phyloP scores from a whole-genome alignment of 305 asterid species.

The Solanum hybrid region DNA sequence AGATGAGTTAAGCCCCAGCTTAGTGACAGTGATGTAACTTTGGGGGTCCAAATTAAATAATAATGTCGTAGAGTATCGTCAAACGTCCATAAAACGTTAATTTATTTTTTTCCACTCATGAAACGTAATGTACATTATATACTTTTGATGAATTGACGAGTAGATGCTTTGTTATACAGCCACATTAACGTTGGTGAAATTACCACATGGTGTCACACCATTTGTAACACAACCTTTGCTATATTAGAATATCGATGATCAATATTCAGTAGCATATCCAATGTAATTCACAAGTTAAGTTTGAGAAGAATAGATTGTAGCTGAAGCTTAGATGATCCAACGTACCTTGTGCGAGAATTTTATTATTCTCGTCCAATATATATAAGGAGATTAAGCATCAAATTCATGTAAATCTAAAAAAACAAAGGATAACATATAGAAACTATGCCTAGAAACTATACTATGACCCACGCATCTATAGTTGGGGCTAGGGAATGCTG shows the following conservation, averaged over 20 bases:
- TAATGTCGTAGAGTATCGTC: not conserved
- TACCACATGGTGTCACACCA: not conserved
- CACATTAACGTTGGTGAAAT: not conserved
- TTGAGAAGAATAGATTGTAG: rapidly evolving
- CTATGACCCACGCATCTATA: not conserved
- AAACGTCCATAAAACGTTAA: not conserved
- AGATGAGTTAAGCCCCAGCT: not conserved
- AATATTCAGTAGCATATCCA: not conserved
- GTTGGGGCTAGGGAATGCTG: constrained; percentile 1
- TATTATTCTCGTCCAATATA: not conserved
- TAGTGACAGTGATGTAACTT: not conserved
- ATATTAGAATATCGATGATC: not conserved
- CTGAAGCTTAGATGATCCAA: not conserved
- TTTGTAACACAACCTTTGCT: no score
- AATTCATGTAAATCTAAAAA: not conserved
- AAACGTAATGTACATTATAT: not conserved
- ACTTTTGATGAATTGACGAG: not conserved
- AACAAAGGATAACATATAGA: not conserved
- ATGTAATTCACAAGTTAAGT: not conserved
- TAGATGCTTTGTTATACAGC: not conserved
- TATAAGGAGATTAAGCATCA: not conserved
- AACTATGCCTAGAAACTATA: not conserved
- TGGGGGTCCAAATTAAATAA: not conserved
- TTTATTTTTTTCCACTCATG: not conserved
- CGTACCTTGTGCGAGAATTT: not conserved